These are phyloP conservation scores for Plasmodium gallinaceum DNA, from an alignment of 169 alveolate species.

Conservation along the genomic window DNA sequence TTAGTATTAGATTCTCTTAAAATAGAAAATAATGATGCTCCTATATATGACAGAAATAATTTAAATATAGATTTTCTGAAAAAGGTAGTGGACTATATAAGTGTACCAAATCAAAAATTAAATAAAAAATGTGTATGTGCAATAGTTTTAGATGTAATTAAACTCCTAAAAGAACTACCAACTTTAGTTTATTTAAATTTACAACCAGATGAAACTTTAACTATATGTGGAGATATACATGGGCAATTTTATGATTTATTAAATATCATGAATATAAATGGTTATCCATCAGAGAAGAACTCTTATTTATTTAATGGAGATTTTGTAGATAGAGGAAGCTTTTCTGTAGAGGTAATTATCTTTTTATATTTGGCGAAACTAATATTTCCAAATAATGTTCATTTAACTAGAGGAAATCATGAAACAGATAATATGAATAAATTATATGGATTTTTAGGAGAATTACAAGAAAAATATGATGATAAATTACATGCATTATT, in stretches of 20 bases:
- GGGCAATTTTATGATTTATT: constrained; percentile 99
- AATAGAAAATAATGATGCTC: constrained; percentile 76
- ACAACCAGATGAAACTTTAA: constrained; percentile 93
- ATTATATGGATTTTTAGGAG: constrained; percentile 99
- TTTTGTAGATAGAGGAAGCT: constrained; percentile 99
- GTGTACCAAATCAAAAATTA: constrained; percentile 94
- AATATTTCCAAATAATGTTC: constrained; percentile 95
- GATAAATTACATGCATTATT: constrained; percentile 95
- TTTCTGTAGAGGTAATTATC: constrained; percentile 96
- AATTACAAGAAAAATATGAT: constrained; percentile 96
- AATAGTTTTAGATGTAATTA: constrained; percentile 92
- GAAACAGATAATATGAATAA: constrained; percentile 97
- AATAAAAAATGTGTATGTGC: constrained; percentile 94
- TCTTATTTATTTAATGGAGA: constrained; percentile 99
- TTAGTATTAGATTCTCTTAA: constrained; percentile 58
- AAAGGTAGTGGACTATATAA: constrained; percentile 83
- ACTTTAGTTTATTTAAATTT: constrained; percentile 92
- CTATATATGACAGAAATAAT: constrained; percentile 79
- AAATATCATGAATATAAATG: constrained; percentile 97
- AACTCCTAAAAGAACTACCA: constrained; percentile 89
- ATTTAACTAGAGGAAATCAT: constrained; percentile 99
- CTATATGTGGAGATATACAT: constrained; percentile 99
- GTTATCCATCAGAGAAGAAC: constrained; percentile 95
- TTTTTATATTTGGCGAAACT: constrained; percentile 93
- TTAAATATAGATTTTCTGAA: constrained; percentile 72